phyloP scores from a whole-genome alignment of 1,139 yeast genomes.

The Lodderomyces parapsilosis region DNA sequence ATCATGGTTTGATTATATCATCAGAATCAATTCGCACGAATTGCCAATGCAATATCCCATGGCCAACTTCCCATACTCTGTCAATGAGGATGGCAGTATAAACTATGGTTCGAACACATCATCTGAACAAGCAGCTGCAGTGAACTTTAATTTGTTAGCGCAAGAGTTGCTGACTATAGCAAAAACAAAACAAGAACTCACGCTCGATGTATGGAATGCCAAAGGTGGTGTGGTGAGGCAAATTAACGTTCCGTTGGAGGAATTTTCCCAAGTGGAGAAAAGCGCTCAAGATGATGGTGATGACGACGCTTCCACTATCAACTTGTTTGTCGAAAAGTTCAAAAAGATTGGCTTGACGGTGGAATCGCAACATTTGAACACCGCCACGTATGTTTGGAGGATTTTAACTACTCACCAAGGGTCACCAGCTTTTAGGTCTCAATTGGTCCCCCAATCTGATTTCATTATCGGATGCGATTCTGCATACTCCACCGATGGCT shows the following conservation, averaged over 20 bases:
- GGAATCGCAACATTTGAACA: constrained; percentile 73
- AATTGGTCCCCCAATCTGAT: constrained; percentile 81
- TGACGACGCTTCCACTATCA: constrained; percentile 10
- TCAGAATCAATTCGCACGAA: constrained; percentile 75
- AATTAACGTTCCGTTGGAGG: constrained; percentile 44
- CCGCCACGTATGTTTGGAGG: constrained; percentile 88
- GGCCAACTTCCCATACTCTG: constrained; percentile 30
- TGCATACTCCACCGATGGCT: constrained; percentile 40
- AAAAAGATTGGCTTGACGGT: constrained; percentile 59
- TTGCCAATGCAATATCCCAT: constrained; percentile 49
- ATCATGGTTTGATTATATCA: constrained; percentile 82
- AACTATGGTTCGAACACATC: constrained; percentile 38
- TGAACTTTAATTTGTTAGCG: constrained; percentile 32
- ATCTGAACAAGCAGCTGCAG: constrained; percentile 37
- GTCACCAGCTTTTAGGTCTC: constrained; percentile 86
- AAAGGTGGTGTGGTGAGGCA: constrained; percentile 75
- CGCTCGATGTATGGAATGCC: constrained; percentile 79
- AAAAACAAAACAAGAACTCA: constrained; percentile 38
- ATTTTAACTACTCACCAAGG: constrained; percentile 69
- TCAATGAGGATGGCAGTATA: constrained; percentile 45
- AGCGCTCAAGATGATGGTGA: too few species aligned
- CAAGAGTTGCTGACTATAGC: constrained; percentile 37
- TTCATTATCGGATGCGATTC: constrained; percentile 86
- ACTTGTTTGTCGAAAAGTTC: constrained; percentile 24
- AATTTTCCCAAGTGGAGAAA: constrained; percentile 13